A percentile compares a stretch with the other conserved stretches of the same genome.
phyloP scores from a whole-genome alignment of 306 rosid species.

The Vigna reflexopilosa region DNA sequence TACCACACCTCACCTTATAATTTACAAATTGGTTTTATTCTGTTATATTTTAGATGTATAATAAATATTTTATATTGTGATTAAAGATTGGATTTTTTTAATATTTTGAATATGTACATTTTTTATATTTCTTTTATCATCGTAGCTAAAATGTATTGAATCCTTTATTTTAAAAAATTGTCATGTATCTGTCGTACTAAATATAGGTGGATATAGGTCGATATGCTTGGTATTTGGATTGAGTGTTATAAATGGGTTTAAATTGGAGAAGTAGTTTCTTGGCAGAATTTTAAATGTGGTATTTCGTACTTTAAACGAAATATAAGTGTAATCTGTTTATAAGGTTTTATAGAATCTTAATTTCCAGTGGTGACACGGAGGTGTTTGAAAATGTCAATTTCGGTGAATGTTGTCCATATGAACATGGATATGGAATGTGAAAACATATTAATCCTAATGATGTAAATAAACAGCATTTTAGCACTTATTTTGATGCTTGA shows the following conservation, averaged over 20 bases:
- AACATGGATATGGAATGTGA: conserved; percentile 1
- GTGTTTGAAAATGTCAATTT: not conserved
- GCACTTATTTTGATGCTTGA: not conserved
- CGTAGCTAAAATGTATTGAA: too few species aligned
- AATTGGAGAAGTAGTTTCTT: not conserved
- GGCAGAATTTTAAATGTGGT: not conserved
- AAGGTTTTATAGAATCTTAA: not conserved
- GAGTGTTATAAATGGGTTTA: not conserved
- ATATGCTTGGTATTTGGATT: not conserved
- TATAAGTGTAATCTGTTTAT: not conserved
- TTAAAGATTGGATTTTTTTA: too few species aligned
- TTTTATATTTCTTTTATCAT: too few species aligned
- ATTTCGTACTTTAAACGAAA: not conserved
- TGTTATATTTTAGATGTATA: too few species aligned
- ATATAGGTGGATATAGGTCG: too few species aligned
- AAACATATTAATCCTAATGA: conserved; percentile 18
- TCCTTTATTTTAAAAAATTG: too few species aligned
- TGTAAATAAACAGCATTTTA: conserved; percentile 2
- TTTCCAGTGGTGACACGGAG: too few species aligned
- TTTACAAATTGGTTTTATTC: too few species aligned
- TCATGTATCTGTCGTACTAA: too few species aligned
- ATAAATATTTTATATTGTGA: too few species aligned
- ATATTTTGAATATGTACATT: too few species aligned
- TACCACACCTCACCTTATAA: too few species aligned
- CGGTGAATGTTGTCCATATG: not conserved